Base-by-base conservation (phyloP, 2,329 filamentous ascomycete species). In the Penicillium glabrum region DNA sequence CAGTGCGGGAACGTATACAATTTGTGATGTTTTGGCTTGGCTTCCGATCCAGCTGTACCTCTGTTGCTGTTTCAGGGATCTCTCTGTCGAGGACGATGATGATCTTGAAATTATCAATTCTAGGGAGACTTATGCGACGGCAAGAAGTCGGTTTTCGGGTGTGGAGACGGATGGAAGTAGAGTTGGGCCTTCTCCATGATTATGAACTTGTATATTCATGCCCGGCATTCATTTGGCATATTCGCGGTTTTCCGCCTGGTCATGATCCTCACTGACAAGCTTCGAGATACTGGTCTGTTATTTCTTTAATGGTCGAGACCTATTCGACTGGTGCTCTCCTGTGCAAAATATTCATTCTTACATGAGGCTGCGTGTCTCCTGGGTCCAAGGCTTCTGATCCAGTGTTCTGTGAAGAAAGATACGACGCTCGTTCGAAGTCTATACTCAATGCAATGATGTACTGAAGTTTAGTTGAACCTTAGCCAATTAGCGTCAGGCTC, bases 81-180 rank as follows among this genome's bases (percentile, higher is more conserved):
- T 19, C 26, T 21, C 16, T 53, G 13, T 48, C 26, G 39, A 29
- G 5, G 23, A 43, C 10, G 23, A 26, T 11, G 43, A 19, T 9
- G 48, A 46, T 2, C 55, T 64, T 3, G 54, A 54, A 2, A 23
- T 26, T 10, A 48, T 53, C 35, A 46, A 31, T 10, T 64, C 61
- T 5, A 51, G 29, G 5, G 61, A 63, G 13, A 63, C 61, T 37
- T 64, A 65, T 51, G 21, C 48, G n/a, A 65, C 63, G 23, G 61
- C 63, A 9, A 51, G n/a, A 3, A 62, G 54, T 26, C 57, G 27
- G 7, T n/a, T 23, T 16, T 51, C 46, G 1, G 31, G 11, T 10
- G 21, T 37, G 31, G 29, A 33, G n/a, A 11, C 21, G n/a, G 27
- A 14, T 23, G 19, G 19, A 14, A 24, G 21, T 41, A 41, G 39